phyloP scores from a whole-genome alignment of 306 rosid species.

The Quercus berberidifolia region DNA sequence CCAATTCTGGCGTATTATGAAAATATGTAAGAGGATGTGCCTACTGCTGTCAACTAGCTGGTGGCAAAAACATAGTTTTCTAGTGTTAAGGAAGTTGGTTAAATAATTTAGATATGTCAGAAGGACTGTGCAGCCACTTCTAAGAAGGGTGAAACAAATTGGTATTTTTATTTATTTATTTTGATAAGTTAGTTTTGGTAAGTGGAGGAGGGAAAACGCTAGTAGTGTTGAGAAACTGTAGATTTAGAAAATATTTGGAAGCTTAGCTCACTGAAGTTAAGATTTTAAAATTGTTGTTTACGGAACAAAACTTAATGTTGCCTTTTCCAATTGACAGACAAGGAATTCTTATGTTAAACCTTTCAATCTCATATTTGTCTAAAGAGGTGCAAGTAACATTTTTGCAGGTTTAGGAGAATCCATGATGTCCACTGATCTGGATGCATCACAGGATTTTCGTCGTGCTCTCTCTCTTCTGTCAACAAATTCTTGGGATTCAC shows the following conservation, averaged over 20 bases:
- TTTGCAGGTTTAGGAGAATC: slow-evolving; percentile 64
- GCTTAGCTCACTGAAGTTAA: neutral
- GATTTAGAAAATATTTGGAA: neutral
- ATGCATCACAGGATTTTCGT: slow-evolving; percentile 46
- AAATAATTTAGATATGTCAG: neutral
- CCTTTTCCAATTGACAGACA: neutral
- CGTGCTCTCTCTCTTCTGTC: slow-evolving; percentile 99
- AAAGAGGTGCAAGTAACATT: neutral
- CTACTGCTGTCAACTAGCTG: neutral
- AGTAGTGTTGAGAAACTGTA: neutral
- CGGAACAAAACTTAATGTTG: neutral
- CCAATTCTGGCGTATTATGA: neutral
- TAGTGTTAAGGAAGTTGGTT: neutral
- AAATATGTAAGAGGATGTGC: neutral
- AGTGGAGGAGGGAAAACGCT: too few relatives aligned
- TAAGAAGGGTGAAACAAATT: neutral
- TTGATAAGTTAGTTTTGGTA: too few relatives aligned
- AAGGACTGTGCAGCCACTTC: neutral
- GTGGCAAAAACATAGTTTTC: neutral
- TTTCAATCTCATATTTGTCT: neutral
- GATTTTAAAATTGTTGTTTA: neutral
- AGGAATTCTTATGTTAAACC: neutral
- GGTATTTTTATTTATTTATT: too few relatives aligned
- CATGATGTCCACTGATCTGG: slow-evolving; percentile 29
- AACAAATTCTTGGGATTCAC: slow-evolving; percentile 60